phyloP scores from a whole-genome alignment of 2,329 filamentous ascomycete genomes.

The Trichophyton mentagrophytes region DNA sequence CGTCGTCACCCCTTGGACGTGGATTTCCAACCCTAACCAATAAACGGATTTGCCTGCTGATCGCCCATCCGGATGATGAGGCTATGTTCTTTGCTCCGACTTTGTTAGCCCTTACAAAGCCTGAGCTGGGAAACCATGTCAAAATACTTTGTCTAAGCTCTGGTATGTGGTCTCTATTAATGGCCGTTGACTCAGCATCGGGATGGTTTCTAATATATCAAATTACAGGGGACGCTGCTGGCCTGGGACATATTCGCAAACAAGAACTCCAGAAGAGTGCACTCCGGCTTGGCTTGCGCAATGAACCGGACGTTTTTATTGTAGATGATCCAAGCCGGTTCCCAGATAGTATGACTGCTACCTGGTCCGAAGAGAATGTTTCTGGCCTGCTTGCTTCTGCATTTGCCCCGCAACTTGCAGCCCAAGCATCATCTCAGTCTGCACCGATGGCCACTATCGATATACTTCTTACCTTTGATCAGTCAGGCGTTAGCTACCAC shows the following conservation, averaged over 20 bases:
- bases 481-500: constrained; percentile 68
- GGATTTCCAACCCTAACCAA: constrained; percentile 52
- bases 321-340: constrained; percentile 64
- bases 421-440: constrained; percentile 17
- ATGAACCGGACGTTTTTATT: constrained; percentile 71
- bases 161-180: constrained; percentile 37
- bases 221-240: constrained; percentile 63
- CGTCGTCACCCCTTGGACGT: constrained; percentile 26
- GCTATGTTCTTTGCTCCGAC: constrained; percentile 98
- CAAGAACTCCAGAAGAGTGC: constrained; percentile 74
- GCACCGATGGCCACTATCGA: constrained; percentile 53
- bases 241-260: constrained; percentile 69
- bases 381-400: constrained; percentile 55
- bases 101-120: constrained; percentile 67
- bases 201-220: neutral
- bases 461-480: constrained; percentile 80
- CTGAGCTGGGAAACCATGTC: constrained; percentile 72
- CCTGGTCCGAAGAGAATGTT: constrained; percentile 62
- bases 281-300: constrained; percentile 58
- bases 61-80: constrained; percentile 96
- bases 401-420: constrained; percentile 49
- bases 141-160: constrained; percentile 89
- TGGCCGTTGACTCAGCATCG: neutral
- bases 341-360: constrained; percentile 73
- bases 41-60: constrained; percentile 82